phyloP scores from a whole-genome alignment of 176 grass and related monocot genomes.

The Triticum monococcum region DNA sequence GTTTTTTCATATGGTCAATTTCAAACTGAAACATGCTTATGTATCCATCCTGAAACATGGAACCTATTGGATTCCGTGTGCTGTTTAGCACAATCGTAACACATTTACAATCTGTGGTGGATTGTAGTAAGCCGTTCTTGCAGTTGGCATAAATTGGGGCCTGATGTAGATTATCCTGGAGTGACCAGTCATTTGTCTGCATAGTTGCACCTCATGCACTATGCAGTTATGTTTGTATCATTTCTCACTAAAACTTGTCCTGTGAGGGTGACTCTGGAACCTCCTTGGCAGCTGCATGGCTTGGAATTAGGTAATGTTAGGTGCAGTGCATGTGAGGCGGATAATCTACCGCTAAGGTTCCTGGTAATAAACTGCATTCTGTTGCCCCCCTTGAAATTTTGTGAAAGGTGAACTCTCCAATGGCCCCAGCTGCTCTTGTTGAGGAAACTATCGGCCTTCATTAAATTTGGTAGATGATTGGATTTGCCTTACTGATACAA shows the following conservation, averaged over 20 bases:
- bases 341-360: background rate
- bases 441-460: background rate
- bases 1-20: background rate
- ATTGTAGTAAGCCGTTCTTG: background rate
- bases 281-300: background rate
- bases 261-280: background rate
- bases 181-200: background rate
- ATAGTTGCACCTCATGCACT: background rate
- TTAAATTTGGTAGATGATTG: constrained; percentile 9
- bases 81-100: background rate
- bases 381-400: background rate
- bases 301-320: background rate
- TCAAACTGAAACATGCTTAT: background rate
- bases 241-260: background rate
- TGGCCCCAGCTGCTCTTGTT: background rate
- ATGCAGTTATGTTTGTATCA: background rate
- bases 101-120: background rate
- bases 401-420: background rate
- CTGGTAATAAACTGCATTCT: background rate
- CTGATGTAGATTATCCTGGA: background rate
- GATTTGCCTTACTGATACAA: background rate
- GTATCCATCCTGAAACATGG: background rate
- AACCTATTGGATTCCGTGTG: background rate
- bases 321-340: background rate
- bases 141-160: background rate